Percentiles rank a stretch among this genome's conserved stretches.
Evolutionary conservation across 2,329 filamentous ascomycete genomes (phyloP).

Genomic region (Xylaria polymorpha): DNA sequence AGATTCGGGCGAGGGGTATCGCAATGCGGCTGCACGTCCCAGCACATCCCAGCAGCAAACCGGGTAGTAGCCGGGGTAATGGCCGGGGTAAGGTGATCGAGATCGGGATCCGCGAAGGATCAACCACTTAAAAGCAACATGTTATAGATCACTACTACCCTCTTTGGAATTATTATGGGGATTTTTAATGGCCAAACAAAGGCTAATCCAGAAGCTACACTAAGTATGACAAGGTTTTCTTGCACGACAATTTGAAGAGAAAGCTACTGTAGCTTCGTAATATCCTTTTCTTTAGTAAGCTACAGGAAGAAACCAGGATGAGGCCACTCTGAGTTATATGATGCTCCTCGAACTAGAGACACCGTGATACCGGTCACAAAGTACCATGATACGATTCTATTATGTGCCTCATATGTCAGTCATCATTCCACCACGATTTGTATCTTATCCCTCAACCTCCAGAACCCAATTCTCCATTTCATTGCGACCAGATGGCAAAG

Average conservation of each 20-base stretch:
- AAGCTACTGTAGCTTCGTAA: neutral
- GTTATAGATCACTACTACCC: neutral
- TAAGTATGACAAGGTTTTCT: neutral
- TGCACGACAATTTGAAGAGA: neutral
- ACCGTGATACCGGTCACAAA: slow-evolving; percentile 1
- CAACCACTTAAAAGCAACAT: slow-evolving; percentile 12
- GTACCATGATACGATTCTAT: neutral
- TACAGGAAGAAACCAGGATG: neutral
- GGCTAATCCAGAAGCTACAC: neutral
- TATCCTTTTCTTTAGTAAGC: slow-evolving; percentile 19
- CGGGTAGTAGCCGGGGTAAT: neutral
- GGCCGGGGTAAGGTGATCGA: slow-evolving; percentile 14
- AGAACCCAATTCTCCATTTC: slow-evolving; percentile 49
- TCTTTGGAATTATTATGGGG: slow-evolving; percentile 19
- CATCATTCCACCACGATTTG: neutral
- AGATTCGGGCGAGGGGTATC: slow-evolving; percentile 11
- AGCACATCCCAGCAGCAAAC: neutral
- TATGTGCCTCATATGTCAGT: neutral
- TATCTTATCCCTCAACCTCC: slow-evolving; percentile 10
- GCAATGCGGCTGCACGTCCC: slow-evolving; percentile 21
- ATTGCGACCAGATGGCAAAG: slow-evolving; percentile 46
- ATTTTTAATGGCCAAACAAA: neutral
- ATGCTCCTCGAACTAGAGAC: neutral
- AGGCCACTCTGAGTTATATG: neutral
- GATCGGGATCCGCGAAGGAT: slow-evolving; percentile 14